phyloP scores from a whole-genome alignment of 176 grass and related monocot species.

The Juncus inflexus region DNA sequence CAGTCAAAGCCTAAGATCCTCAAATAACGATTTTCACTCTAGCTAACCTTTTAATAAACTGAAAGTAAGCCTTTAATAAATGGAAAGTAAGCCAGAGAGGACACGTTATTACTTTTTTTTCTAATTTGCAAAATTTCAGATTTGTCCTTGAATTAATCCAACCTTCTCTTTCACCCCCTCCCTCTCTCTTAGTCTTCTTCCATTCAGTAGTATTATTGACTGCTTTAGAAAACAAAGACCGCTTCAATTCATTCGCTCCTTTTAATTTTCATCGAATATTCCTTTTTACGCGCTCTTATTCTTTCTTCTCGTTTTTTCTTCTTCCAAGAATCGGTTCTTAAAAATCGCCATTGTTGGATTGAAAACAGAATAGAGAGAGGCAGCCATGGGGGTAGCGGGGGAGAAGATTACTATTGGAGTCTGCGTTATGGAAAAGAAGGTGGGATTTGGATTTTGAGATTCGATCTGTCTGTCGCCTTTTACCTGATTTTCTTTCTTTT shows the following conservation, averaged over 20 bases:
- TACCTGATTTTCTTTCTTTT: constrained; percentile 25
- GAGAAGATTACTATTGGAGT: constrained; percentile 76
- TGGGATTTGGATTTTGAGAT: constrained; percentile 26
- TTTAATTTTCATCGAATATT: constrained; percentile 30
- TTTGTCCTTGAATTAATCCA: constrained; percentile 11
- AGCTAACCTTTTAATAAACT: too few relatives aligned
- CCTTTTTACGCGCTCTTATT: constrained; percentile 31
- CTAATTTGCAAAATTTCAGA: not conserved
- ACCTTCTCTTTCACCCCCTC: constrained; percentile 13
- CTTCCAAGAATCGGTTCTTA: not conserved
- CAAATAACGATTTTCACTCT: too few relatives aligned
- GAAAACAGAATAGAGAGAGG: constrained; percentile 13
- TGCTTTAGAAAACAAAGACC: constrained; percentile 6
- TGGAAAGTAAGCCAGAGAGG: constrained; percentile 9
- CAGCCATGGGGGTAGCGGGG: constrained; percentile 15
- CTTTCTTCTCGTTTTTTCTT: not conserved
- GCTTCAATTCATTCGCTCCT: constrained; percentile 17
- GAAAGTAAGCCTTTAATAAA: not conserved
- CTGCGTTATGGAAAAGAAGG: constrained; percentile 97
- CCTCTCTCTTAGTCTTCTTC: not conserved
- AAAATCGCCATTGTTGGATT: constrained; percentile 17
- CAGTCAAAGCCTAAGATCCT: too few relatives aligned
- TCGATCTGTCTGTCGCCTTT: constrained; percentile 18
- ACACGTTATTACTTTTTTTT: not conserved
- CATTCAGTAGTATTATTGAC: not conserved